Base-by-base conservation (phyloP, 2,329 filamentous ascomycete genomes). In the Septoria petroselini region DNA sequence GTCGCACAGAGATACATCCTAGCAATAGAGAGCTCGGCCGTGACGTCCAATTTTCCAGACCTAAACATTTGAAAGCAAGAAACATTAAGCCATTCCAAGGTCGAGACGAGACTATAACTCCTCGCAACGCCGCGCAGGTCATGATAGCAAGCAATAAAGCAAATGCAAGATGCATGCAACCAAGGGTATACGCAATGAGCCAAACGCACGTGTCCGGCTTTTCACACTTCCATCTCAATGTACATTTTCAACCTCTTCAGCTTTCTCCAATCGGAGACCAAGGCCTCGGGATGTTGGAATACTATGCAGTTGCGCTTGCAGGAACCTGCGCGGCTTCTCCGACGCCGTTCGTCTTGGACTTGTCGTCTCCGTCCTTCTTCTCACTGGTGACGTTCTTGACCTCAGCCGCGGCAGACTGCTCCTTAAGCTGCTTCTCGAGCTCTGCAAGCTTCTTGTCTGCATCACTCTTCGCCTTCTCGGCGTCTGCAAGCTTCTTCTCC, bases 381-480 rank as follows among this genome's bases (percentile, higher is more conserved):
- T 18, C 39, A 33, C 14, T 38, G 11, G 34, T 33, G 25, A 39
- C 17, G 17, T 40, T 39, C 43, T 47, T 47, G 15, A 30, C 25
- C 38, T 47, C 43, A 19, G 43, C 14, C 4, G 43, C 42, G 12
- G 49, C 33, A 12, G 48, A 25, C n/a, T 42, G 33, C 33, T 45
- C 41, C 31, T 52, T 38, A 23, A 41, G 33, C 31, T 47, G 45
- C 18, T 19, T 40, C 31, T 48, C 38, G 30, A 52, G 44, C 21
- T 47, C 49, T 7, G 43, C 43, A 19, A 47, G 30, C 35, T 47
- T 47, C 43, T 47, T 47, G 7, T 47, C 43, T 25, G 43, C 27
- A 7, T 45, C 42, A 37, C 35, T 38, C 35, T 23, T 38, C 6
- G 35, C 31, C 9, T 25, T 9, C 12, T 38, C 39, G 21, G 33